Evolutionary conservation across 2,329 filamentous ascomycete genomes (phyloP).

Genomic region (Fusarium nygamai): DNA sequence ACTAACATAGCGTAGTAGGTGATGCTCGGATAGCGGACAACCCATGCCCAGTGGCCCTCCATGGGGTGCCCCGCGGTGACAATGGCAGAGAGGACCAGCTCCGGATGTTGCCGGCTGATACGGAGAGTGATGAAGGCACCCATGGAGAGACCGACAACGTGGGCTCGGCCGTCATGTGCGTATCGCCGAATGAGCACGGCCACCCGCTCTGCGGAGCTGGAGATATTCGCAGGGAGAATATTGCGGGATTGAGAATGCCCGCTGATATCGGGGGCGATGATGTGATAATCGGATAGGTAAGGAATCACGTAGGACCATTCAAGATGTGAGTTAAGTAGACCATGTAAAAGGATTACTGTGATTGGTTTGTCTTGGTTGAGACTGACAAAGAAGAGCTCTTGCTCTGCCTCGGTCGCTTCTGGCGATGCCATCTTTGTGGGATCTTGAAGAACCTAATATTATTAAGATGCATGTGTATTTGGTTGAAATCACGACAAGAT

Average conservation of each 20-base stretch:
- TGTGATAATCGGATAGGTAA: constrained; percentile 50
- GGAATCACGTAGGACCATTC: constrained; percentile 50
- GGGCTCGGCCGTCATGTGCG: constrained; percentile 50
- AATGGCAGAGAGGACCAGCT: constrained; percentile 49
- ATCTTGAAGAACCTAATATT: background rate
- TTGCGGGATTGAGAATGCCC: constrained; percentile 51
- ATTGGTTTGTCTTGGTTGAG: constrained; percentile 43
- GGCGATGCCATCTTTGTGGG: constrained; percentile 2
- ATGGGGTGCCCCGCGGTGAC: constrained; percentile 48
- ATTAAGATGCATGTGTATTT: background rate
- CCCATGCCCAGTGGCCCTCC: constrained; percentile 36
- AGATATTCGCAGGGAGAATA: constrained; percentile 47
- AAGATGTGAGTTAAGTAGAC: constrained; percentile 46
- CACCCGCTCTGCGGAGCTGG: constrained; percentile 46
- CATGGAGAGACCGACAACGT: constrained; percentile 54
- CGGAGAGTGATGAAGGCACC: constrained; percentile 50
- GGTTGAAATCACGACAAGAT: background rate
- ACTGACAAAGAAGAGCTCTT: constrained; percentile 42
- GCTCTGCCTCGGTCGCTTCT: background rate
- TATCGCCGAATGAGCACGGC: constrained; percentile 49
- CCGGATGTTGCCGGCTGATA: constrained; percentile 48
- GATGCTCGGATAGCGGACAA: constrained; percentile 44
- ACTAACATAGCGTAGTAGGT: constrained; percentile 40
- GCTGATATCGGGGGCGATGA: constrained; percentile 53
- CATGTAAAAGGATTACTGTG: constrained; percentile 48